Percentiles rank a stretch among this genome's conserved stretches.
These are phyloP conservation scores for Conidiobolus incongruus DNA, from an alignment of 371 early-diverging fungal genomes.

Conservation along the genomic window DNA sequence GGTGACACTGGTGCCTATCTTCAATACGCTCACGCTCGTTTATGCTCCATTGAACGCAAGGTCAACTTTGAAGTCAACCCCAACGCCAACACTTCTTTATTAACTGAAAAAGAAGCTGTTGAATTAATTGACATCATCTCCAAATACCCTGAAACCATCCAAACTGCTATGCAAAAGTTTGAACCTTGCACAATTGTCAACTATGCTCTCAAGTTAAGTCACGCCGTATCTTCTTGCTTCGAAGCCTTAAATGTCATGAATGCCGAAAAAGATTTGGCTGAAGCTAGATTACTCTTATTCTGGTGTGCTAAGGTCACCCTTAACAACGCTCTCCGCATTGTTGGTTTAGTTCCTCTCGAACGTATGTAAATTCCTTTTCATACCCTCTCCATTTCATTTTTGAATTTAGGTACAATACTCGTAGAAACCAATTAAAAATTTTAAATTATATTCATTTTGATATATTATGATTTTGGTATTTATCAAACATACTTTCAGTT, in stretches of 20 bases:
- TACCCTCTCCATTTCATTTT: neutral
- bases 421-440: too few species aligned
- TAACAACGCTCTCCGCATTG: slow-evolving; percentile 45
- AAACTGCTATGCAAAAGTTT: slow-evolving; percentile 24
- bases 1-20: slow-evolving; percentile 99
- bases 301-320: slow-evolving; percentile 47
- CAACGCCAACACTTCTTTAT: slow-evolving; percentile 29
- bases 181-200: slow-evolving; percentile 91
- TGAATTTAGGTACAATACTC: too few species aligned
- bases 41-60: slow-evolving; percentile 84
- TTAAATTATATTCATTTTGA: too few species aligned
- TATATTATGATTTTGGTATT: too few species aligned
- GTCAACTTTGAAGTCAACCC: slow-evolving; percentile 15
- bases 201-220: slow-evolving; percentile 76
- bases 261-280: slow-evolving; percentile 53
- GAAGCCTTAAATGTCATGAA: slow-evolving; percentile 69
- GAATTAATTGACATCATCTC: slow-evolving; percentile 63
- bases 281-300: slow-evolving; percentile 57
- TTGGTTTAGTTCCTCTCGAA: slow-evolving; percentile 67
- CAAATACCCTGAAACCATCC: slow-evolving; percentile 81
- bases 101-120: slow-evolving; percentile 47
- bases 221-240: slow-evolving; percentile 61
- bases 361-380: slow-evolving; percentile 39
- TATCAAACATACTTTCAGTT: too few species aligned
- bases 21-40: slow-evolving; percentile 94